These are phyloP conservation scores for Barnettozyma sp. DNA, from an alignment of 805 yeast species.

Conservation along the genomic window DNA sequence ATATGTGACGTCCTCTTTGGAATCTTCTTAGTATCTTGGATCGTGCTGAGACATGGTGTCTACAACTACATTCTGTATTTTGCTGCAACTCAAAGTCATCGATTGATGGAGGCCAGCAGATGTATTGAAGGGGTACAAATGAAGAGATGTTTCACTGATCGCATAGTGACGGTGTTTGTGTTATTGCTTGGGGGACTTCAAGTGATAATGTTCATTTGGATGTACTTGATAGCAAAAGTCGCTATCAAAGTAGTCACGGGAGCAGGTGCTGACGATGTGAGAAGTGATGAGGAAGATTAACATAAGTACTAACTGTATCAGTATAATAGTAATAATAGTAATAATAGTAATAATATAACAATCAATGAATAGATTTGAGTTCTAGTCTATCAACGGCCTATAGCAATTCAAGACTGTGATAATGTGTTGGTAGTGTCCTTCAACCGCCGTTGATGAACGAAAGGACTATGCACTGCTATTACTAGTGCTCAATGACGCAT, in stretches of 20 bases:
- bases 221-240: conserved; percentile 64
- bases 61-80: conserved; percentile 63
- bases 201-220: conserved; percentile 61
- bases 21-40: conserved; percentile 62
- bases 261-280: conserved; percentile 73
- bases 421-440: too few relatives aligned
- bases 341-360: too few relatives aligned
- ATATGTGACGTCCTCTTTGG: conserved; percentile 66
- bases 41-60: conserved; percentile 62
- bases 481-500: conserved; percentile 31
- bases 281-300: conserved; percentile 67
- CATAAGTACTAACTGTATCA: too few relatives aligned
- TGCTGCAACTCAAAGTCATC: conserved; percentile 40
- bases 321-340: too few relatives aligned
- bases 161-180: conserved; percentile 40
- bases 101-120: conserved; percentile 38
- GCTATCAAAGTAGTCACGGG: conserved; percentile 67
- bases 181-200: conserved; percentile 60
- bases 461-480: too few relatives aligned
- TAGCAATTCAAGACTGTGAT: too few relatives aligned
- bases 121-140: conserved; percentile 30
- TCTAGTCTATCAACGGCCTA: too few relatives aligned
- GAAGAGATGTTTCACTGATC: conserved; percentile 45
- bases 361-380: too few relatives aligned
- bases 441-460: too few relatives aligned